Base-by-base conservation (phyloP, 2,329 filamentous ascomycete species). In the Fusarium domesticum region DNA sequence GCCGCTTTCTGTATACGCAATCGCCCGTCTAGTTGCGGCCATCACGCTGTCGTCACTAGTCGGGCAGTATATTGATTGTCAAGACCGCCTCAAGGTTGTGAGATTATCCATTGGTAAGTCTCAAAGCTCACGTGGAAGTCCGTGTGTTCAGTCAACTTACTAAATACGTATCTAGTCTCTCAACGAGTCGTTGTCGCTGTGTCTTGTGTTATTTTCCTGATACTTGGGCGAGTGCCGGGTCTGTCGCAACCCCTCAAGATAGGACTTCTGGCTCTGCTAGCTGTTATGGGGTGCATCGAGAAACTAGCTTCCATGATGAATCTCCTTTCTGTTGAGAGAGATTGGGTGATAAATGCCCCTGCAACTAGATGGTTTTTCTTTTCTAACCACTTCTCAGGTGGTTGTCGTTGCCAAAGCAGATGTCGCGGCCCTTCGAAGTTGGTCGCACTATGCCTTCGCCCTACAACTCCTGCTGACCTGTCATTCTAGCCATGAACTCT, bases 1-100 rank as follows among this genome's bases (percentile, higher is more conserved):
- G 17, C 84, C 80, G 28, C 74, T 83, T 43, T 87, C 84, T 0
- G 66, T 84, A n/a, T 89, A 89, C 57, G 85, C 85, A 0, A 65
- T 89, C 6, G 69, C 75, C 5, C 77, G 85, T 17, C 74, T 78
- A 6, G 65, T 72, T 0, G 70, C 80, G 1, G 82, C 81, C 0
- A 75, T 84, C 4, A 19, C 81, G 1, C 66, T 87, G 6, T 77
- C 83, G 0, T 76, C 79, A 11, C 69, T 69, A 35, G 63, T 89
- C 6, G 85, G 85, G 2, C 57, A 60, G 2, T 72, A 71, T 31
- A 77, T 89, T 30, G 85, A 89, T 60, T 64, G 50, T 0, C 70
- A 69, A 5, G 61, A 78, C 44, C 71, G 80, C 0, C 64, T 83
- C 3, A 57, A 54, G 1, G 72, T 77, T 0, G 71, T 83, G 23